Evolutionary conservation across 352 stramenopile species (phyloP).

Genomic region (Pythium scleroteichum): DNA sequence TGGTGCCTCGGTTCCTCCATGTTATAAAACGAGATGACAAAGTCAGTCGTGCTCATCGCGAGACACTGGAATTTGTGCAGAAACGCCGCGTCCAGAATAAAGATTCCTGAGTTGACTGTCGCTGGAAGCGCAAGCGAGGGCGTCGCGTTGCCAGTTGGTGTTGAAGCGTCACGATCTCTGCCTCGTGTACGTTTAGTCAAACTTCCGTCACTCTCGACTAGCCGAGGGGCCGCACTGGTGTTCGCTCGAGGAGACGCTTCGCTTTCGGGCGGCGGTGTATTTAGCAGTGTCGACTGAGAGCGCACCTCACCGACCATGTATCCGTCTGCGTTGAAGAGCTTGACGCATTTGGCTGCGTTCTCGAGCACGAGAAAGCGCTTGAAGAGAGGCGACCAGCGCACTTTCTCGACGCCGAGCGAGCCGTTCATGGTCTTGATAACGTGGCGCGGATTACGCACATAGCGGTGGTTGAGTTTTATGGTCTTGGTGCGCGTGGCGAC

Average conservation of each 20-base stretch:
- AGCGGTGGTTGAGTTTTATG: constrained; percentile 65
- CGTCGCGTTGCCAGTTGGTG: background rate
- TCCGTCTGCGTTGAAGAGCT: constrained; percentile 62
- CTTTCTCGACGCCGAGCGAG: constrained; percentile 53
- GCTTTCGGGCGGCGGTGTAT: constrained; percentile 1
- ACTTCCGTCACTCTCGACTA: background rate
- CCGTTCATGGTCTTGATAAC: constrained; percentile 62
- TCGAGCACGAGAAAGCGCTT: constrained; percentile 65
- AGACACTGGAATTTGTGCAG: constrained; percentile 61
- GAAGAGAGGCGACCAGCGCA: constrained; percentile 73
- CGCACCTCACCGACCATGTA: constrained; percentile 55
- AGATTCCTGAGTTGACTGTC: constrained; percentile 31
- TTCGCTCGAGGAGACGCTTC: constrained; percentile 5
- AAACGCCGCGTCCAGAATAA: constrained; percentile 72
- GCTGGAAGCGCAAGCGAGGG: background rate
- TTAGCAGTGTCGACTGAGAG: constrained; percentile 28
- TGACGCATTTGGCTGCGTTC: constrained; percentile 62
- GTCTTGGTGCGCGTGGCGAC: constrained; percentile 55
- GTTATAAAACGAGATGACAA: constrained; percentile 81
- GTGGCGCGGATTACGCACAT: constrained; percentile 57
- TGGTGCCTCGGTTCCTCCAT: constrained; percentile 56
- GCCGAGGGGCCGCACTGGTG: background rate
- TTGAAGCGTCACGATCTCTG: background rate
- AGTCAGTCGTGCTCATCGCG: constrained; percentile 72
- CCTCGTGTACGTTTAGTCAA: background rate